Evolutionary conservation across 768 basidiomycete genomes (phyloP).

Genomic region (Agrocybe praecox): DNA sequence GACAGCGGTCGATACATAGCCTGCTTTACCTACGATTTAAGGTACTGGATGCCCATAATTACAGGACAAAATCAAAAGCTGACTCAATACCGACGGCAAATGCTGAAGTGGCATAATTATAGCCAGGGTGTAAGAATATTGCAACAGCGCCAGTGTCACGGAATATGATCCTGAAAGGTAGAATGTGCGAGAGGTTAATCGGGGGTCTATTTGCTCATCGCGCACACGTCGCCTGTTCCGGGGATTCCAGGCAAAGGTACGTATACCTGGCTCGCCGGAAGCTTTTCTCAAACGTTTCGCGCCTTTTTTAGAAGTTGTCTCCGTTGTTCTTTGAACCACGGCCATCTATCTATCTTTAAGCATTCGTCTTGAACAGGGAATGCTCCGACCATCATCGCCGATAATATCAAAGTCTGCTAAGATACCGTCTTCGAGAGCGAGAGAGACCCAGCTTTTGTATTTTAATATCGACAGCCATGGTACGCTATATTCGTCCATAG

Average conservation of each 20-base stretch:
- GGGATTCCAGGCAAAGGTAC: constrained; percentile 64
- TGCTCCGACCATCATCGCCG: constrained; percentile 86
- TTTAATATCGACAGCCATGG: constrained; percentile 74
- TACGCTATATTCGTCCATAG: constrained; percentile 92
- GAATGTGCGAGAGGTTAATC: constrained; percentile 78
- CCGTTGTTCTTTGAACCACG: constrained; percentile 89
- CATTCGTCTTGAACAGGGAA: constrained; percentile 79
- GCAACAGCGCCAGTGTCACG: constrained; percentile 84
- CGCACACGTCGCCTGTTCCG: constrained; percentile 22
- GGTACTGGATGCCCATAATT: constrained; percentile 79
- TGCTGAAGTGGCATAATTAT: constrained; percentile 92
- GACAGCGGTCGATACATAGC: constrained; percentile 90
- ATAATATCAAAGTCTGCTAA: constrained; percentile 92
- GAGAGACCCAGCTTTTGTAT: constrained; percentile 87
- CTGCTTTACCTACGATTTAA: constrained; percentile 87
- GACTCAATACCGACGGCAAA: constrained; percentile 85
- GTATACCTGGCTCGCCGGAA: constrained; percentile 65
- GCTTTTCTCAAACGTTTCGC: constrained; percentile 50
- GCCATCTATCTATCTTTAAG: constrained; percentile 93
- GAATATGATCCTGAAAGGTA: constrained; percentile 89
- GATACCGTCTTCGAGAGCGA: constrained; percentile 78
- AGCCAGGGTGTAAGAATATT: constrained; percentile 90
- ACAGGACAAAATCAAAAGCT: constrained; percentile 80
- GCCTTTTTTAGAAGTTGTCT: constrained; percentile 60
- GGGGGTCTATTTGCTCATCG: constrained; percentile 70